Evolutionary conservation across 495 filamentous ascomycete genomes (phyloP).

Genomic region (Neurospora sp.): DNA sequence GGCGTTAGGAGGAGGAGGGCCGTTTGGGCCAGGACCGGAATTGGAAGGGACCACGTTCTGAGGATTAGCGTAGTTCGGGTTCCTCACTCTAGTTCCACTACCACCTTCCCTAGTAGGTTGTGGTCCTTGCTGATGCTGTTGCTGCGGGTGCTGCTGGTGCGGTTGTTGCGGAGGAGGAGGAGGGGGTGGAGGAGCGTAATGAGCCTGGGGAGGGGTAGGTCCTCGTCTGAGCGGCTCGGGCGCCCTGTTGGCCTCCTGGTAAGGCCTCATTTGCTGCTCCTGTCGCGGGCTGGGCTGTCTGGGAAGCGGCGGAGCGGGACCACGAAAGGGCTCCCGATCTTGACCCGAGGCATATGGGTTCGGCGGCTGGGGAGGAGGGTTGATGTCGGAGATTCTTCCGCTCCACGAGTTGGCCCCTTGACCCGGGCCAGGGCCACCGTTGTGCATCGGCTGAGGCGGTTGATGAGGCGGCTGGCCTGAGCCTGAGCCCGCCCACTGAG

Average conservation of each 20-base stretch:
- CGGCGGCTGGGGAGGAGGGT: slow-evolving; percentile 56
- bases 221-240: slow-evolving; percentile 28
- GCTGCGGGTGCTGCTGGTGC: slow-evolving; percentile 37
- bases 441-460: slow-evolving; percentile 33
- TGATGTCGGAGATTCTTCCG: slow-evolving; percentile 69
- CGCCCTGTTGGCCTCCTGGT: slow-evolving; percentile 58
- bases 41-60: slow-evolving; percentile 33
- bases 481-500: slow-evolving; percentile 73
- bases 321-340: slow-evolving; percentile 54
- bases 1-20: slow-evolving; percentile 51
- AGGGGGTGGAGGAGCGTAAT: slow-evolving; percentile 49
- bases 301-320: slow-evolving; percentile 48
- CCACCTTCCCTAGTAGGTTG: slow-evolving; percentile 16
- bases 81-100: slow-evolving; percentile 46
- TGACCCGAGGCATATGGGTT: slow-evolving; percentile 60
- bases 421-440: slow-evolving; percentile 51
- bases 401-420: slow-evolving; percentile 62
- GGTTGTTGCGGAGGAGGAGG: slow-evolving; percentile 46
- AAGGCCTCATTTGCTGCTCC: slow-evolving; percentile 62
- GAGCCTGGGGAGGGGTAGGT: slow-evolving; percentile 41
- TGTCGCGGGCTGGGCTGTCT: slow-evolving; percentile 61
- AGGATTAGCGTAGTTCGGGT: slow-evolving; percentile 58
- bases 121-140: slow-evolving; percentile 18
- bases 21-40: slow-evolving; percentile 18
- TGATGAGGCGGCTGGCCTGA: slow-evolving; percentile 41